phyloP scores from a whole-genome alignment of 257 asterid species.

The Przewalskia tangutica region DNA sequence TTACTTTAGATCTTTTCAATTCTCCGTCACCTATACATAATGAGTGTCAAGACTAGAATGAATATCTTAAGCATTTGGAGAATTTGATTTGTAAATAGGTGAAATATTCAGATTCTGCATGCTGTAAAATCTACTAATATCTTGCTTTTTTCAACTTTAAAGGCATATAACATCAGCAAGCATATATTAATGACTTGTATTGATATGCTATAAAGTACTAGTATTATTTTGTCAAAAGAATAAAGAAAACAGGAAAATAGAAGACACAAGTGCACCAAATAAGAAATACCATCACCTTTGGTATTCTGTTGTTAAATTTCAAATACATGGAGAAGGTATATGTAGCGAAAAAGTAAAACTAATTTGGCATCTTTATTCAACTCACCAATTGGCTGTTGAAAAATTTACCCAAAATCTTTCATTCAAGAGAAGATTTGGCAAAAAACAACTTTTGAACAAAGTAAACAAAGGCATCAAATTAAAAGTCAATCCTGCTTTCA shows the following conservation, averaged over 20 bases:
- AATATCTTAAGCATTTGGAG: not conserved
- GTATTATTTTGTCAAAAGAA: not conserved
- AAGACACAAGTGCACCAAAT: not conserved
- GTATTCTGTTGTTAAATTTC: too few relatives aligned
- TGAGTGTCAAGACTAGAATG: not conserved
- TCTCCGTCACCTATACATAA: not conserved
- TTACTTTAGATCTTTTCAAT: too few relatives aligned
- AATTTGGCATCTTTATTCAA: too few relatives aligned
- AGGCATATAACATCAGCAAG: not conserved
- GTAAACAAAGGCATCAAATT: not conserved
- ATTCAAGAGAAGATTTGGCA: not conserved
- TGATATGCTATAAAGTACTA: not conserved
- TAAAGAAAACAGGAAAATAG: not conserved
- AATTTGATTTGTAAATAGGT: not conserved
- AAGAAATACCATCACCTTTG: too few relatives aligned
- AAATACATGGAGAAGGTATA: too few relatives aligned
- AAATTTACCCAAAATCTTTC: not conserved
- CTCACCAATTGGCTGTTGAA: not conserved
- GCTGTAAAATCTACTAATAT: not conserved
- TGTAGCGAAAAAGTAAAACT: too few relatives aligned
- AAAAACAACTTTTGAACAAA: not conserved
- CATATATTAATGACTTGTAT: not conserved
- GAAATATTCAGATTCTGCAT: not conserved
- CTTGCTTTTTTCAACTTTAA: not conserved
- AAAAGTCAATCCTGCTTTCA: not conserved